Evolutionary conservation across 1,284 basidiomycete genomes (phyloP).

Genomic region (Phellopilus nigrolimitatus): DNA sequence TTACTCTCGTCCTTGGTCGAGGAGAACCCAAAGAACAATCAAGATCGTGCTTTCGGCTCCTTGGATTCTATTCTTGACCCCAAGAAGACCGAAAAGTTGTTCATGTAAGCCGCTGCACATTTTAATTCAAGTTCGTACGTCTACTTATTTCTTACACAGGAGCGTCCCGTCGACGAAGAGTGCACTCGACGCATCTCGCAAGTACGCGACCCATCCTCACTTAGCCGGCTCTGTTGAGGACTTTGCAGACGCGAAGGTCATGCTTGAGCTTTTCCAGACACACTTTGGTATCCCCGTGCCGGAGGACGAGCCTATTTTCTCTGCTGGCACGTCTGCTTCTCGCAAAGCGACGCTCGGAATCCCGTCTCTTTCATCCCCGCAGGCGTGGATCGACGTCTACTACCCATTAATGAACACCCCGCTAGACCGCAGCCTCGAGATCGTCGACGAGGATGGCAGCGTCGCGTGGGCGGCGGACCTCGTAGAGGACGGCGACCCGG

Average conservation of each 20-base stretch:
- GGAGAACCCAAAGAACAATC: not conserved
- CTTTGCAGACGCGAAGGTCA: slow-evolving; percentile 56
- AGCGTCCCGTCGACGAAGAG: slow-evolving; percentile 53
- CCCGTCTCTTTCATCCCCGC: slow-evolving; percentile 42
- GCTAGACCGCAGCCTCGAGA: slow-evolving; percentile 55
- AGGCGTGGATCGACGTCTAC: slow-evolving; percentile 78
- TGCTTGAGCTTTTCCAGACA: slow-evolving; percentile 59
- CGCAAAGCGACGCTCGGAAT: slow-evolving; percentile 57
- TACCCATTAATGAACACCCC: slow-evolving; percentile 81
- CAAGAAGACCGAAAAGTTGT: slow-evolving; percentile 20
- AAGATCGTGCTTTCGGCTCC: not conserved
- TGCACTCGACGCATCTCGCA: slow-evolving; percentile 51
- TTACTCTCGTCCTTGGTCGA: not conserved
- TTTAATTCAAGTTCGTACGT: not conserved
- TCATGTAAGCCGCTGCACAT: slow-evolving; percentile 26
- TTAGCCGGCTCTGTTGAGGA: slow-evolving; percentile 66
- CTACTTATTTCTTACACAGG: slow-evolving; percentile 30
- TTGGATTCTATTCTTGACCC: slow-evolving; percentile 16
- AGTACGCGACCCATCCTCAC: slow-evolving; percentile 66
- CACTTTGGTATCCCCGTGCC: slow-evolving; percentile 51
- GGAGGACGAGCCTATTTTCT: slow-evolving; percentile 48
- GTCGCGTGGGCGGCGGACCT: slow-evolving; percentile 67
- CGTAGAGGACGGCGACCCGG: slow-evolving; percentile 60
- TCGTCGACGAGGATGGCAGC: slow-evolving; percentile 51
- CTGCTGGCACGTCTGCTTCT: slow-evolving; percentile 61